Evolutionary conservation across 83 land plant genomes (phyloP), one percentile per base, ranked within the genome.

Genomic region (Thuja plicata): DNA sequence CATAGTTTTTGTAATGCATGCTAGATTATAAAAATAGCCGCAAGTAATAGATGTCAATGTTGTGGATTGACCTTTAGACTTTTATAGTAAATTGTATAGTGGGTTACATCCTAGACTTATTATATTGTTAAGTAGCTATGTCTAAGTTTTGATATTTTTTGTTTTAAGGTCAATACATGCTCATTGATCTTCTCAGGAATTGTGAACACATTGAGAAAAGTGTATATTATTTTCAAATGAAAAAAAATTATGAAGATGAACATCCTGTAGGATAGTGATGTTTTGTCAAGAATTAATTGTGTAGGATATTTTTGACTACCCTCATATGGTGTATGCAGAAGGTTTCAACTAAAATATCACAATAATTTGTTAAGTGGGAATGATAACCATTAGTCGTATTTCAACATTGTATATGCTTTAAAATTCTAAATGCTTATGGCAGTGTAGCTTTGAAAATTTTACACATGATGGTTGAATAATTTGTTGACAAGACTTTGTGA

Each of bases 211-310:
- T 73, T n/a, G 77, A 73, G 12, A 35, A 30, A 11, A 71, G 10
- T 3, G 0, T 27, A 71, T 1, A 5, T 30, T 27, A 71, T 71
- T 71, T 6, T 30, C 11, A 32, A 30, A 37, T 32, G 32, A n/a
- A 11, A 21, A 30, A 32, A 73, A 10, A 37, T 21, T n/a, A 15
- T 45, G 46, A 38, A 45, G n/a, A 10, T 82, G 85, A 82, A 45
- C 85, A 82, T 41, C 85, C 85, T 82, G 46, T 79, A 38, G 83
- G 52, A 48, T 48, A 48, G 52, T 48, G 52, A 48, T 48, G 52
- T 9, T 48, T 48, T 48, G 52, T 48, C 12, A 11, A 11, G 52
- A 11, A 10, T 10, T 12, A 48, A 48, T 1, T 48, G 52, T 12
- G 12, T 48, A 48, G 52, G 52, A 82, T 82, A 46, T 45, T 21